Evolutionary conservation across 805 yeast species (phyloP).

Genomic region (Ogataea pignaliae): DNA sequence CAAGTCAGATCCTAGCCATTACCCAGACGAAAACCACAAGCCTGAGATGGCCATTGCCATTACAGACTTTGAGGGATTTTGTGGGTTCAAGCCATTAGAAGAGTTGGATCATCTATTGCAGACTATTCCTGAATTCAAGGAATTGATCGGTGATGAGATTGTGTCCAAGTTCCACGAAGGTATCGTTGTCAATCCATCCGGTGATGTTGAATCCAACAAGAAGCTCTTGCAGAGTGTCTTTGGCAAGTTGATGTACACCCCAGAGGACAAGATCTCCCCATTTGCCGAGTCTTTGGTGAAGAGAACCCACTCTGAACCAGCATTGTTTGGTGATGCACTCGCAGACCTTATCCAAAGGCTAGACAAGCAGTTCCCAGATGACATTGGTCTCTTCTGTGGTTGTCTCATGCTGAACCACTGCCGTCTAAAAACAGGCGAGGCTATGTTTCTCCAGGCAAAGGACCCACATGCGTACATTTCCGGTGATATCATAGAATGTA

Average conservation of each 20-base stretch:
- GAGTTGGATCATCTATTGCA: conserved; percentile 67
- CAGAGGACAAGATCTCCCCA: conserved; percentile 51
- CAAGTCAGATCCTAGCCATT: conserved; percentile 80
- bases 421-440: conserved; percentile 79
- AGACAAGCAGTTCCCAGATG: conserved; percentile 86
- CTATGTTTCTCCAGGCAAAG: conserved; percentile 92
- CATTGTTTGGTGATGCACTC: conserved; percentile 51
- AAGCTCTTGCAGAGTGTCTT: conserved; percentile 70
- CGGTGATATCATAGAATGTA: conserved; percentile 98
- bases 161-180: conserved; percentile 50
- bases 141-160: conserved; percentile 61
- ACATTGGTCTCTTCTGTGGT: conserved; percentile 94
- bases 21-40: conserved; percentile 97
- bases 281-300: conserved; percentile 62
- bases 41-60: conserved; percentile 99
- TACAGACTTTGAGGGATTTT: conserved; percentile 93
- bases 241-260: conserved; percentile 76
- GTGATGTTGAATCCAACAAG: conserved; percentile 55
- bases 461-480: conserved; percentile 97
- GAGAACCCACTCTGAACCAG: conserved; percentile 58
- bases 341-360: conserved; percentile 74
- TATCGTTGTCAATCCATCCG: conserved; percentile 36
- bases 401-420: conserved; percentile 90
- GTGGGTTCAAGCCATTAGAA: conserved; percentile 91
- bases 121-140: conserved; percentile 71